Evolutionary conservation across 78 protist genomes (phyloP), one percentile per base, ranked within the genome.

Genomic region (Monocercomonoides exilis): DNA sequence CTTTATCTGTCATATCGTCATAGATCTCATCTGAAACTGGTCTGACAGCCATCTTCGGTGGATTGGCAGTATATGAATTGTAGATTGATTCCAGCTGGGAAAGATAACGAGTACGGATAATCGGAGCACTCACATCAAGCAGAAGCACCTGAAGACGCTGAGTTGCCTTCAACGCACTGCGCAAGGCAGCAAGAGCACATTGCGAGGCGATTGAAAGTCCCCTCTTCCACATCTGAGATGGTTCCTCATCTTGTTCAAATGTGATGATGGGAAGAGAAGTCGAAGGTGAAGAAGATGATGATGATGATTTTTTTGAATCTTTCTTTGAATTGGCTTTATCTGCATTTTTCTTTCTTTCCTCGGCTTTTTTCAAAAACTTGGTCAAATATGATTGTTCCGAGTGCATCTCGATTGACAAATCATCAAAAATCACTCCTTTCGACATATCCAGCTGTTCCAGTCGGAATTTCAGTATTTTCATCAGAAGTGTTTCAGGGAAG

Each of bases 21-120:
- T 89, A 87, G 46, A 4, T 80, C 0, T 2, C 77, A 41, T 87
- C 89, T 41, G 34, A 2, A 32, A 87, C 38, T 54, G 11, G 11
- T 54, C 38, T 54, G 70, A 54, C 38, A 21, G 11, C 21, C 38
- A 54, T 11, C 11, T 11, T 29, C 21, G 70, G 70, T 54, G 70
- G 70, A 54, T 11, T 54, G 11, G 70, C 70, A 21, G 21, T 54
- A 21, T 29, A 21, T 54, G 38, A 29, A 21, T 54, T 54, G 38
- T 54, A 29, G 38, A 54, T 21, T 29, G 70, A 54, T 54, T 54
- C 70, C 70, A 54, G 21, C 38, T 21, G 11, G 70, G 11, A 11
- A 21, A 54, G 70, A 54, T 54, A 54, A 29, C 70, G 70, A 21
- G 38, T 21, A 54, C 70, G 70, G 11, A 21, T 54, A 11, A 21